Percentiles rank a stretch among this genome's conserved stretches.
Conservation (phyloP, 768 basidiomycete species). For the Leccinum subgranulosum region DNA sequence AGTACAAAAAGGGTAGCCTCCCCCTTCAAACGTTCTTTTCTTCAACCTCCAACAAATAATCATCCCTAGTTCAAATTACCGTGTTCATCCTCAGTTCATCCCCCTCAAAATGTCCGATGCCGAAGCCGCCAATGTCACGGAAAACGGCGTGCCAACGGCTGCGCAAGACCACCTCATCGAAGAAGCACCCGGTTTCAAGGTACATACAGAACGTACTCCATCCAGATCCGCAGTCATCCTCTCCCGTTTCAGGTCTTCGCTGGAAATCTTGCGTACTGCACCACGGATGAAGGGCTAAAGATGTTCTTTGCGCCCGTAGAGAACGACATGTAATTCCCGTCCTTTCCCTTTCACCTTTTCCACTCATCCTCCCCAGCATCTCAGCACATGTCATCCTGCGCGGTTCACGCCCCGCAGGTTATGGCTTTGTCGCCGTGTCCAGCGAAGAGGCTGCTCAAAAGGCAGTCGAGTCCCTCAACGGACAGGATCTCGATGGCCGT, state of each 20-base stretch:
- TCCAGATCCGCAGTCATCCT: constrained; percentile 17
- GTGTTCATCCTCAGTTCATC: constrained; percentile 50
- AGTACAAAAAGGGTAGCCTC: constrained; percentile 38
- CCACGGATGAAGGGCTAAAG: constrained; percentile 93
- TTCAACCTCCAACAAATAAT: constrained; percentile 63
- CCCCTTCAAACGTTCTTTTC: constrained; percentile 38
- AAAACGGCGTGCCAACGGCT: constrained; percentile 82
- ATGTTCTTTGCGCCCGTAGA: constrained; percentile 87
- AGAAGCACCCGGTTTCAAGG: constrained; percentile 81
- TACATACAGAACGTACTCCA: constrained; percentile 23
- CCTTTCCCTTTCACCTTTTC: not conserved
- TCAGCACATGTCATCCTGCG: constrained; percentile 86
- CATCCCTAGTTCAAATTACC: too few species aligned
- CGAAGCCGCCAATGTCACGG: constrained; percentile 79
- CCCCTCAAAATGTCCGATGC: constrained; percentile 81
- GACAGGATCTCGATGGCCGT: constrained; percentile 87
- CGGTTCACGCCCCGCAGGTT: constrained; percentile 82
- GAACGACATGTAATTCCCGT: constrained; percentile 74
- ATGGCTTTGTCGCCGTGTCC: constrained; percentile 87
- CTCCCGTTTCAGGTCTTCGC: constrained; percentile 70
- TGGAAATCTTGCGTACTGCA: constrained; percentile 93
- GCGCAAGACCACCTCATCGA: constrained; percentile 63
- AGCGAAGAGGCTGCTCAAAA: constrained; percentile 80
- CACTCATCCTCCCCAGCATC: constrained; percentile 45
- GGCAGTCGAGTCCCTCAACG: constrained; percentile 83